Evolutionary conservation across 768 basidiomycete genomes (phyloP), one percentile per base, ranked within the genome.

Genomic region (Tulasnella sp.): DNA sequence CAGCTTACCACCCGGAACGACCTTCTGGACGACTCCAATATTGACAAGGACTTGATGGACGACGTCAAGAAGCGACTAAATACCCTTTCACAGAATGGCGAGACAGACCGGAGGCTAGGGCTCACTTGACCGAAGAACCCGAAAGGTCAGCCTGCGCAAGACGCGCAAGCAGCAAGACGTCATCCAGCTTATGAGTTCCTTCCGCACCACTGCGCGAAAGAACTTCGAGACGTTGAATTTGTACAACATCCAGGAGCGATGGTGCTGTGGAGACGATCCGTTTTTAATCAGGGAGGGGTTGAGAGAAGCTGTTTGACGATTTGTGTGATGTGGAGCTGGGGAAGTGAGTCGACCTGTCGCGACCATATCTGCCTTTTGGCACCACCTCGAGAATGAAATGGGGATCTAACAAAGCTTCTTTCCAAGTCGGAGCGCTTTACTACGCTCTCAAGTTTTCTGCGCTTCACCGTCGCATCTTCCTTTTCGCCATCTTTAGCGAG

Each of bases 31-130:
- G n/a, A n/a, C n/a, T n/a, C n/a, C n/a, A n/a, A n/a, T n/a, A n/a
- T n/a, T n/a, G n/a, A n/a, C n/a, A n/a, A 98, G 83, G 98, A 99
- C 85, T 88, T 99, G 36, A 87, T 99, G 34, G 98, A 99, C 84
- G 98, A 99, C 85, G 99, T 97, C 7, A 99, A 98, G 95, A 98
- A 99, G 86, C 91, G 96, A 75, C 90, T 99, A 79, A 99, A 99
- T 88, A 96, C 97, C 81, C 87, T 99, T 31, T 86, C 99, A 72
- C 89, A 98, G 68, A 97, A 98, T 2, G 98, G 98, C 36, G 96
- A 98, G 84, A 90, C 94, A 9, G 97, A 98, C 85, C 97, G 96
- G 85, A 88, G 98, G 81, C 98, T 97, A 0, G 97, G 97, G 84
- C 87, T 99, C 40, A 97, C 95, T 6, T 99, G 98, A 97, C 96